These are phyloP conservation scores for Lodderomyces theae DNA, from an alignment of 1,139 yeast genomes.

Conservation along the genomic window DNA sequence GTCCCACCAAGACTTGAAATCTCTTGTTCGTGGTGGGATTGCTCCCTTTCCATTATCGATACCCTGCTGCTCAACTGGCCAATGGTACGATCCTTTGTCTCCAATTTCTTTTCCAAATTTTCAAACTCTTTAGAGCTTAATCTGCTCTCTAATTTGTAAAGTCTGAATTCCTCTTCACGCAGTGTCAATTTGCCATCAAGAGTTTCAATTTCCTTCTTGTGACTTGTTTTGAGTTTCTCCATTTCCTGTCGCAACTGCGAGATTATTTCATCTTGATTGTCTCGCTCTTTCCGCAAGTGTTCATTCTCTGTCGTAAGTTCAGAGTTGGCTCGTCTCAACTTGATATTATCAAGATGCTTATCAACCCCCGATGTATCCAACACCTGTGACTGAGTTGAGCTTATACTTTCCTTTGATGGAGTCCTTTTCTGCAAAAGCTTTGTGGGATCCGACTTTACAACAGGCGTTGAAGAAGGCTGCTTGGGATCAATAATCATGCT, in stretches of 20 bases:
- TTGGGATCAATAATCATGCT: slow-evolving; percentile 21
- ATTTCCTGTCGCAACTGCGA: slow-evolving; percentile 9
- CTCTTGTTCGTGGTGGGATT: slow-evolving; percentile 15
- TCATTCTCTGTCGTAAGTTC: slow-evolving; percentile 17
- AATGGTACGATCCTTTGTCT: slow-evolving; percentile 25
- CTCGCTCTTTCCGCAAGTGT: slow-evolving; percentile 14
- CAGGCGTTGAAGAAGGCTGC: slow-evolving; percentile 7
- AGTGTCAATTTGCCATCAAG: slow-evolving; percentile 6
- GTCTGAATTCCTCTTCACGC: slow-evolving; percentile 12
- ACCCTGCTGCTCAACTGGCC: background rate
- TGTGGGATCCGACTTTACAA: slow-evolving; percentile 20
- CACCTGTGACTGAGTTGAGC: slow-evolving; percentile 18
- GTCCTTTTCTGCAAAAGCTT: slow-evolving; percentile 20
- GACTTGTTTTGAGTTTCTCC: slow-evolving; percentile 10
- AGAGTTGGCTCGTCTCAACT: slow-evolving; percentile 32
- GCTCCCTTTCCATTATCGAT: background rate
- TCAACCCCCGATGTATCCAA: slow-evolving; percentile 42
- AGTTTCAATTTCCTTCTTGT: slow-evolving; percentile 8
- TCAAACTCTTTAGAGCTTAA: slow-evolving; percentile 30
- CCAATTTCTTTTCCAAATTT: slow-evolving; percentile 20
- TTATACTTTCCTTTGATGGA: slow-evolving; percentile 10
- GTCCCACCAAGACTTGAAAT: slow-evolving; percentile 20
- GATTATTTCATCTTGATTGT: slow-evolving; percentile 10
- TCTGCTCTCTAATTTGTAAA: slow-evolving; percentile 16
- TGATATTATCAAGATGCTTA: slow-evolving; percentile 43